A percentile compares a stretch with the other conserved stretches of the same genome.
Conservation (phyloP, 1,139 yeast species). For the Diutina mesorugosa region DNA sequence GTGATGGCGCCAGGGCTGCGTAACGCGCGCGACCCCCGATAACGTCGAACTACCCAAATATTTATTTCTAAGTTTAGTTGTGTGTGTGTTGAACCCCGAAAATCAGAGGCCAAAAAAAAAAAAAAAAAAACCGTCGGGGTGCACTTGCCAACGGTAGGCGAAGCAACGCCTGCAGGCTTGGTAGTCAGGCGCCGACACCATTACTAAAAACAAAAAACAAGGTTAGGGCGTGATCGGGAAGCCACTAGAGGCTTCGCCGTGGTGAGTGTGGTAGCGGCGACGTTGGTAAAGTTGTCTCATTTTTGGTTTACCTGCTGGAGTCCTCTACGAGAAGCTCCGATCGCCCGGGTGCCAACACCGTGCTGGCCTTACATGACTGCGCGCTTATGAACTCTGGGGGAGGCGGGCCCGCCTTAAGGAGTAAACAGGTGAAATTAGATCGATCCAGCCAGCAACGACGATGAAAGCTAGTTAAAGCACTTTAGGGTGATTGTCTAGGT, state of each 20-base stretch:
- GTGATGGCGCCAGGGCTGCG: background rate
- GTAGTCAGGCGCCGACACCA: background rate
- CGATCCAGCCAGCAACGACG: background rate
- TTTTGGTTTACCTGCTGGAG: background rate
- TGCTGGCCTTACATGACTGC: background rate
- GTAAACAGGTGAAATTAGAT: background rate
- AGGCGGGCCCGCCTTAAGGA: background rate
- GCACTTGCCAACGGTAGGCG: background rate
- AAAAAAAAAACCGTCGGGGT: background rate
- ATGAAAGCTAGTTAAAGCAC: background rate
- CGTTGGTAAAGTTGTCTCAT: no score
- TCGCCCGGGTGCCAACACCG: background rate
- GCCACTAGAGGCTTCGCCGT: background rate
- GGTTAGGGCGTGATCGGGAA: background rate
- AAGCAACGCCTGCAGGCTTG: background rate
- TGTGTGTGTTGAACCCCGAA: no score
- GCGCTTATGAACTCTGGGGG: background rate
- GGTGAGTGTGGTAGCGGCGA: no score
- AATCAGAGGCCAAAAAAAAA: no score
- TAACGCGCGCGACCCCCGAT: no score
- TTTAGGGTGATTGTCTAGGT: no score
- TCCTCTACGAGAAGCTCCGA: background rate
- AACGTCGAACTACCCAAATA: no score
- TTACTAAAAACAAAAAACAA: background rate
- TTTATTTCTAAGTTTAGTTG: no score